phyloP scores from a whole-genome alignment of 1,284 basidiomycete species.

The Moesziomyces aphidis region DNA sequence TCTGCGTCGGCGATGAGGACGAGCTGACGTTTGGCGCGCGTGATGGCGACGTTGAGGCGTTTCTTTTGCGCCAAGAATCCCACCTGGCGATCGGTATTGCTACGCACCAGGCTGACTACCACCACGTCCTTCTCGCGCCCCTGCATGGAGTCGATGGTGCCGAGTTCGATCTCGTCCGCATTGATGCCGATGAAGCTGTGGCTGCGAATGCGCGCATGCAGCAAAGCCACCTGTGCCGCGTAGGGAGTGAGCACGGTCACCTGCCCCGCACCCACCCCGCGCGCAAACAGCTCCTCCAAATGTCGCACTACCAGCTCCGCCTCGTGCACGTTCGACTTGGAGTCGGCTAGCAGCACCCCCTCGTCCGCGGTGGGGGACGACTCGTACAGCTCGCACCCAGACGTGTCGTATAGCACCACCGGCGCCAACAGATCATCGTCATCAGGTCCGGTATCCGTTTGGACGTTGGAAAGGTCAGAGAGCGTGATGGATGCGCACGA shows the following conservation, averaged over 20 bases:
- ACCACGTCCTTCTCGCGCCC: conserved; percentile 65
- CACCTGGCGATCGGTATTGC: conserved; percentile 55
- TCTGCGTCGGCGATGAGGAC: conserved; percentile 62
- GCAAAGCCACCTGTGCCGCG: conserved; percentile 63
- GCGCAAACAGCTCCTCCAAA: conserved; percentile 80
- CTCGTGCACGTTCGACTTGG: conserved; percentile 90
- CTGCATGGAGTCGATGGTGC: conserved; percentile 65
- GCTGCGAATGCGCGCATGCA: conserved; percentile 71
- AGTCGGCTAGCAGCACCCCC: conserved; percentile 17
- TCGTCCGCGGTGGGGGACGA: conserved; percentile 20
- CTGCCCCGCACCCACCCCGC: conserved; percentile 78
- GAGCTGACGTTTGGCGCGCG: conserved; percentile 62
- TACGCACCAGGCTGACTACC: conserved; percentile 58
- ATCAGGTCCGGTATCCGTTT: conserved; percentile 70
- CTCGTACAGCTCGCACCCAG: conserved; percentile 54
- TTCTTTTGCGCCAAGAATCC: conserved; percentile 63
- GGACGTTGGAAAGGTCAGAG: conserved; percentile 72
- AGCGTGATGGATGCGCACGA: conserved; percentile 81
- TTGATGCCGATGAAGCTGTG: conserved; percentile 6
- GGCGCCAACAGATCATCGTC: conserved; percentile 79
- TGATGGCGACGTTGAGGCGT: conserved; percentile 66
- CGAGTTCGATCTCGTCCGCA: conserved; percentile 52
- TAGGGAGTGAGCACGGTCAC: conserved; percentile 93
- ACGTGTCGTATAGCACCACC: conserved; percentile 89
- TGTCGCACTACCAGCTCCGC: conserved; percentile 83